A percentile compares a stretch with the other conserved stretches of the same genome.
phyloP scores from a whole-genome alignment of 495 filamentous ascomycete genomes.

The Penicillium arizonense region DNA sequence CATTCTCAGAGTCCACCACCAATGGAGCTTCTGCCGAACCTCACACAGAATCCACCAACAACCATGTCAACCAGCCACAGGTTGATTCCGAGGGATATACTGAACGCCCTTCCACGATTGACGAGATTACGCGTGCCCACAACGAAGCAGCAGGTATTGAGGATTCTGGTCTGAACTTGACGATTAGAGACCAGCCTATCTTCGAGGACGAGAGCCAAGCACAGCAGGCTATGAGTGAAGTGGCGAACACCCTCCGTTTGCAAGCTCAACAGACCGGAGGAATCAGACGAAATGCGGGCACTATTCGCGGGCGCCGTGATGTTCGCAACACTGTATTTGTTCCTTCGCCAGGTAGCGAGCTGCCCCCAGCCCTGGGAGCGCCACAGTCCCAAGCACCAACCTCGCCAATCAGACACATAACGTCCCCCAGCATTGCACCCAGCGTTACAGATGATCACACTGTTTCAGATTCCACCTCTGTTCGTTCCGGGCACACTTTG shows the following conservation, averaged over 20 bases:
- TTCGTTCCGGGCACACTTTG: slow-evolving; percentile 82
- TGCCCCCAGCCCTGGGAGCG: slow-evolving; percentile 9
- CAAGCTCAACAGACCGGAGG: slow-evolving; percentile 52
- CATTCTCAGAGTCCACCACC: slow-evolving; percentile 18
- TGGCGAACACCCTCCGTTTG: slow-evolving; percentile 81
- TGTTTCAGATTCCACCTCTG: slow-evolving; percentile 86
- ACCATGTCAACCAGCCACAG: slow-evolving; percentile 34
- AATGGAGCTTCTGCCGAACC: slow-evolving; percentile 31
- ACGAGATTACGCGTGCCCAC: slow-evolving; percentile 82
- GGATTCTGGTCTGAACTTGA: slow-evolving; percentile 79
- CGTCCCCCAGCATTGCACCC: slow-evolving; percentile 40
- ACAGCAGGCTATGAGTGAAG: slow-evolving; percentile 82
- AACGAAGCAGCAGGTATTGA: slow-evolving; percentile 70
- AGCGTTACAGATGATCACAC: slow-evolving; percentile 49
- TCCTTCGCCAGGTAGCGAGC: slow-evolving; percentile 43
- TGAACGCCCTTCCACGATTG: slow-evolving; percentile 63
- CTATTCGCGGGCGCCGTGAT: slow-evolving; percentile 83
- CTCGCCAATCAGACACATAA: slow-evolving; percentile 41
- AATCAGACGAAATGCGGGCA: slow-evolving; percentile 65
- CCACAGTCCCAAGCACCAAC: slow-evolving; percentile 26
- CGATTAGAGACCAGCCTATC: slow-evolving; percentile 90
- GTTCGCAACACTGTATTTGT: slow-evolving; percentile 87
- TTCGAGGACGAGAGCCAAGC: slow-evolving; percentile 88
- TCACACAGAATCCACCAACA: slow-evolving; percentile 18
- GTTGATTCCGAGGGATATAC: slow-evolving; percentile 64